A percentile compares a stretch with the other conserved stretches of the same genome.
phyloP scores from a whole-genome alignment of 345 rosid genomes.

The Lenwebbia sp. region DNA sequence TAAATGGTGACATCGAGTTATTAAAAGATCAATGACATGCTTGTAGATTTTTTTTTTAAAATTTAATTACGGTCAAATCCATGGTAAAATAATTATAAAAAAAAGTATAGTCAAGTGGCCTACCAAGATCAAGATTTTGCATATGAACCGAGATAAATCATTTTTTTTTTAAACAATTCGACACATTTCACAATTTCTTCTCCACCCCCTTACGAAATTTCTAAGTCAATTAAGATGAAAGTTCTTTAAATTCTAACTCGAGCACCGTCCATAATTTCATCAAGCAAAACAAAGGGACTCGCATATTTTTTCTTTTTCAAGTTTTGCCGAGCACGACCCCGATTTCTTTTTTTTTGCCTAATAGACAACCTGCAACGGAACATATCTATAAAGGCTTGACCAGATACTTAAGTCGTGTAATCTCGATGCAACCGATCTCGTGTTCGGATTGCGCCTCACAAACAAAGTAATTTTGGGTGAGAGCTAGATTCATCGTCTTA shows the following conservation, averaged over 20 bases:
- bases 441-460: background rate
- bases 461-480: no score
- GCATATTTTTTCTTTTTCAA: background rate
- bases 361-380: background rate
- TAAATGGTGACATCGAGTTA: background rate
- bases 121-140: background rate
- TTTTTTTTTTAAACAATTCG: background rate
- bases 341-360: background rate
- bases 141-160: background rate
- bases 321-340: background rate
- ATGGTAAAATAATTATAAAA: no score
- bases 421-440: background rate
- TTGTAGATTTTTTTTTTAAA: background rate
- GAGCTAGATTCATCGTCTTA: no score
- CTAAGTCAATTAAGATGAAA: background rate
- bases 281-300: background rate
- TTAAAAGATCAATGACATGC: background rate
- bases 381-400: background rate
- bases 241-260: rapidly evolving
- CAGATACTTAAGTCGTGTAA: background rate
- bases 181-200: background rate
- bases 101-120: background rate
- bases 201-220: background rate
- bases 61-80: background rate
- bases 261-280: background rate